Percentiles rank a stretch among this genome's conserved stretches.
These are phyloP conservation scores for Rhytidhysteron rufulum DNA, from an alignment of 2,329 filamentous ascomycete genomes.

Conservation along the genomic window DNA sequence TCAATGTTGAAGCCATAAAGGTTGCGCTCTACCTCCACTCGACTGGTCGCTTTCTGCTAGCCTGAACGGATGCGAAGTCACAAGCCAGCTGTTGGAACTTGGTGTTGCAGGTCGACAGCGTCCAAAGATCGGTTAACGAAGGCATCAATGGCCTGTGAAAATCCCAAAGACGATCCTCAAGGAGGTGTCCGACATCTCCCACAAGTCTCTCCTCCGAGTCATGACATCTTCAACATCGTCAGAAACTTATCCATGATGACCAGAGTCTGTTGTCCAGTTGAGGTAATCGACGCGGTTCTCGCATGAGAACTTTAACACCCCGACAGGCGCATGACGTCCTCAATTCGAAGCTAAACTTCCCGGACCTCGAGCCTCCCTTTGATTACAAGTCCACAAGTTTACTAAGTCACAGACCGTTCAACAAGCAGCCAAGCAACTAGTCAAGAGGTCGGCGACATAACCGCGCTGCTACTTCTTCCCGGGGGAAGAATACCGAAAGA, in stretches of 20 bases:
- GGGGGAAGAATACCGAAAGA: constrained; percentile 60
- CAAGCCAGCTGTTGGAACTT: constrained; percentile 19
- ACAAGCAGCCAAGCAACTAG: constrained; percentile 47
- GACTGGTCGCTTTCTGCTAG: no score
- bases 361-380: constrained; percentile 46
- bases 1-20: constrained; percentile 15
- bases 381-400: constrained; percentile 16
- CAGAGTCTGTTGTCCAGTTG: constrained; percentile 70
- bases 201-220: constrained; percentile 45
- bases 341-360: constrained; percentile 47
- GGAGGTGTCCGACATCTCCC: constrained; percentile 50
- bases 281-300: constrained; percentile 71
- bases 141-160: constrained; percentile 28
- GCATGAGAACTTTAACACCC: constrained; percentile 67
- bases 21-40: constrained; percentile 27
- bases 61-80: not conserved
- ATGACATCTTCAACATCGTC: constrained; percentile 37
- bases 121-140: constrained; percentile 8
- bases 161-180: constrained; percentile 51
- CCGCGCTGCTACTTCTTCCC: constrained; percentile 45
- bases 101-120: constrained; percentile 27
- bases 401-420: constrained; percentile 14
- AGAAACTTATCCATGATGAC: constrained; percentile 57
- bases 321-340: constrained; percentile 67
- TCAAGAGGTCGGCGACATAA: constrained; percentile 67